Percentiles rank a stretch among this genome's conserved stretches.
phyloP scores from a whole-genome alignment of 371 early-diverging fungal genomes.

The Rhizopus sp. region DNA sequence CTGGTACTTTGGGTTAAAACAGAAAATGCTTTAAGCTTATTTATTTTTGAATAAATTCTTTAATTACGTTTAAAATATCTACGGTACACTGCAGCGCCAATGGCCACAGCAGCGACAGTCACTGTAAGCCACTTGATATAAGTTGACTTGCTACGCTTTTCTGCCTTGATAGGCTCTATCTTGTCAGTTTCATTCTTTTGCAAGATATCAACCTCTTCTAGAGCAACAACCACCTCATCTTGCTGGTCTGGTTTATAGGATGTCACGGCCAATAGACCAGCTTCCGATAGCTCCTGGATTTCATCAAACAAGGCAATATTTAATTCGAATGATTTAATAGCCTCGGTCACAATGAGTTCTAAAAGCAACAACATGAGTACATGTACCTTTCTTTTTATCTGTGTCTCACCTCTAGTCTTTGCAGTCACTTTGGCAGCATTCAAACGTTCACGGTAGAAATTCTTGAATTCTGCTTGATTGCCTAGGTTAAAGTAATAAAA shows the following conservation, averaged over 20 bases:
- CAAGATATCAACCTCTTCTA: constrained; percentile 2
- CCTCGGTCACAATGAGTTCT: constrained; percentile 46
- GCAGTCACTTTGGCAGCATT: constrained; percentile 42
- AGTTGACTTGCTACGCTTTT: background rate
- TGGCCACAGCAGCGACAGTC: constrained; percentile 19
- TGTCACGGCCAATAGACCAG: constrained; percentile 25
- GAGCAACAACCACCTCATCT: constrained; percentile 2
- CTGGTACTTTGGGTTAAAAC: constrained; percentile 50
- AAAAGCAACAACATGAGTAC: background rate
- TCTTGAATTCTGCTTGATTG: constrained; percentile 59
- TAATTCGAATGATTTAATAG: constrained; percentile 44
- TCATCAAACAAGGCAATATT: constrained; percentile 54
- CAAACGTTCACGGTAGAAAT: constrained; percentile 57
- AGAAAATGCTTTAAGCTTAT: constrained; percentile 7
- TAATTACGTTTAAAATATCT: constrained; percentile 18
- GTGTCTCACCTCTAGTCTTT: constrained; percentile 31
- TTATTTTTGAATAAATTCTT: background rate
- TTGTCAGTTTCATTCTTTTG: background rate
- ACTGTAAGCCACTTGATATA: constrained; percentile 10
- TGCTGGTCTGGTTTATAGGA: background rate
- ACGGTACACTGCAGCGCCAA: constrained; percentile 21
- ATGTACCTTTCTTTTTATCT: background rate
- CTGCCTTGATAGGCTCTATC: background rate
- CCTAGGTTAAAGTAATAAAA: constrained; percentile 60
- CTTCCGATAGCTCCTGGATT: constrained; percentile 42